These are phyloP conservation scores for Lenzites betulinus DNA, from an alignment of 768 basidiomycete genomes.

Conservation along the genomic window DNA sequence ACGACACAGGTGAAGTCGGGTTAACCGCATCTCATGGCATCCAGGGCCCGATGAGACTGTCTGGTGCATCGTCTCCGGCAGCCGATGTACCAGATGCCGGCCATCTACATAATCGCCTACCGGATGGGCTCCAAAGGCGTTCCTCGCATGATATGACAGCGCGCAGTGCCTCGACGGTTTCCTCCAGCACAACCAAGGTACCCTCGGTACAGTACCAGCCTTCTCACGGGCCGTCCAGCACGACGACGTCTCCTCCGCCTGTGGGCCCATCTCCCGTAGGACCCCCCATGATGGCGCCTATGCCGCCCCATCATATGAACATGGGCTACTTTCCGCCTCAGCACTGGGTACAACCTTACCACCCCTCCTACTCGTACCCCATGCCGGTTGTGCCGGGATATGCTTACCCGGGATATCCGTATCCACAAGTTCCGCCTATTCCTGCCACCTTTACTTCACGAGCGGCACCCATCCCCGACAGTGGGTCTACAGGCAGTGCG, in stretches of 20 bases:
- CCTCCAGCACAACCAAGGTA: slow-evolving; percentile 17
- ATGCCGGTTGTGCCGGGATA: slow-evolving; percentile 52
- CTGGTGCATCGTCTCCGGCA: neutral
- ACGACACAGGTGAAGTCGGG: too few species aligned
- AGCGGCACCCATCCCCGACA: neutral
- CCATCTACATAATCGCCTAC: neutral
- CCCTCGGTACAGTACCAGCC: slow-evolving; percentile 25
- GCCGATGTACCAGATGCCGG: neutral
- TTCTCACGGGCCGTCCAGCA: slow-evolving; percentile 27
- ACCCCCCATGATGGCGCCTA: slow-evolving; percentile 31
- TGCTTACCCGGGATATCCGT: slow-evolving; percentile 25
- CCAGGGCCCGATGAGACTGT: too few species aligned
- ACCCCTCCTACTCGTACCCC: slow-evolving; percentile 53
- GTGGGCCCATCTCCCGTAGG: slow-evolving; percentile 39
- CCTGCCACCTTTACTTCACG: neutral
- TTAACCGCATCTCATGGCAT: too few species aligned
- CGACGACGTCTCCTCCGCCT: slow-evolving; percentile 37
- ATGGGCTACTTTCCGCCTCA: slow-evolving; percentile 44
- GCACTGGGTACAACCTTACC: slow-evolving; percentile 56
- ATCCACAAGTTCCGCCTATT: neutral
- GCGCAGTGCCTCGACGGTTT: slow-evolving; percentile 7
- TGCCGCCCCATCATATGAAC: slow-evolving; percentile 36
- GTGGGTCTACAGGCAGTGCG: too few species aligned
- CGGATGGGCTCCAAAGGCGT: neutral
- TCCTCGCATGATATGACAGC: neutral